These are phyloP conservation scores for Scedosporium minutisporum DNA, from an alignment of 2,329 filamentous ascomycete genomes.

Conservation along the genomic window DNA sequence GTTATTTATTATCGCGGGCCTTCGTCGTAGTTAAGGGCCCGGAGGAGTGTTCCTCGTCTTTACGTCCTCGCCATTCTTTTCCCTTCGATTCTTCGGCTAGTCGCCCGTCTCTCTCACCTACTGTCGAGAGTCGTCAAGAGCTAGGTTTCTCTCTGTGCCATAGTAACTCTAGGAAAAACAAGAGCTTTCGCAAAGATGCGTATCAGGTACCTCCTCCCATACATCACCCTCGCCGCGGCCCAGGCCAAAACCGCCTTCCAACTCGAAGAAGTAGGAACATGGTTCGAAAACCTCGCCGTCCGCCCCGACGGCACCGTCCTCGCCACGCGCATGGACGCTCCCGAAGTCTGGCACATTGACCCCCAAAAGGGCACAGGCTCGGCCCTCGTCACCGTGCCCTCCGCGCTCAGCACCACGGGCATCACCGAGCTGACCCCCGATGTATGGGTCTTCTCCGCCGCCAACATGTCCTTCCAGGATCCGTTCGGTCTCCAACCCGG, in stretches of 20 bases:
- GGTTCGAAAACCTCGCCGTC: slow-evolving; percentile 8
- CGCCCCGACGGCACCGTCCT: slow-evolving; percentile 5
- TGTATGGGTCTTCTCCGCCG: slow-evolving; percentile 6
- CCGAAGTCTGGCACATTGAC: slow-evolving; percentile 8
- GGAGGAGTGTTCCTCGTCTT: not conserved
- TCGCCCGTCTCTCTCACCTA: no score
- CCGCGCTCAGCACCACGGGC: slow-evolving; percentile 7
- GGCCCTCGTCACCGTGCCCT: not conserved
- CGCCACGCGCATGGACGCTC: slow-evolving; percentile 7
- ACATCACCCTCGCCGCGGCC: not conserved
- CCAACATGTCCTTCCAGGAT: slow-evolving; percentile 5
- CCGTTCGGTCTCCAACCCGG: not conserved
- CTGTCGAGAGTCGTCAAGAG: no score
- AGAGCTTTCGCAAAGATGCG: not conserved
- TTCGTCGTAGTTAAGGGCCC: not conserved
- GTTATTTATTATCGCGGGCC: not conserved
- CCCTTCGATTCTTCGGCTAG: not conserved
- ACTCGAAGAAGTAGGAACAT: slow-evolving; percentile 2
- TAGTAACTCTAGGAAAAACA: no score
- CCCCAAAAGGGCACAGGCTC: not conserved
- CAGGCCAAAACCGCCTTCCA: slow-evolving; percentile 2
- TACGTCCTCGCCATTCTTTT: not conserved
- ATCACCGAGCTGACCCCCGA: slow-evolving; percentile 5
- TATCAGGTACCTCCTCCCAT: not conserved
- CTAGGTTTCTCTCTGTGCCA: no score